These are phyloP conservation scores for Aspergillus tubingensis DNA, from an alignment of 2,329 filamentous ascomycete genomes.

Conservation along the genomic window DNA sequence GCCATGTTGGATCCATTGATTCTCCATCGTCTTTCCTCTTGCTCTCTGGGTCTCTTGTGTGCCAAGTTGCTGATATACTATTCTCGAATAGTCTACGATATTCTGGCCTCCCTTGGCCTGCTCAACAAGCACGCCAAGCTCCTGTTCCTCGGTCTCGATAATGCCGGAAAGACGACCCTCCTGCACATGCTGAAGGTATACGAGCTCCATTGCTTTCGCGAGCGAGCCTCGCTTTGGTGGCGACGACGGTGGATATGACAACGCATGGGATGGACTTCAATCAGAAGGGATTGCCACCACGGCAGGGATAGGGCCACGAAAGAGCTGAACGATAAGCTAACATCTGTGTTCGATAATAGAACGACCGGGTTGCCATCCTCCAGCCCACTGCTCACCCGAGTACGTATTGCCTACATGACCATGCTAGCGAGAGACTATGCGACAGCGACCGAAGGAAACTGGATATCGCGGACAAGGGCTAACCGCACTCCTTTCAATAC, in stretches of 20 bases:
- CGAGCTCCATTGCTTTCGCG: constrained; percentile 14
- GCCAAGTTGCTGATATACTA: constrained; percentile 4
- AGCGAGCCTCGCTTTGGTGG: neutral
- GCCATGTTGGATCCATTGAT: neutral
- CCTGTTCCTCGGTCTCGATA: constrained; percentile 88
- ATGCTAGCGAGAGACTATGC: neutral
- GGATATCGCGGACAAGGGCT: constrained; percentile 14
- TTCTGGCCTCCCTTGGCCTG: constrained; percentile 82
- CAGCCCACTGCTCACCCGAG: constrained; percentile 90
- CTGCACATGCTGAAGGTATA: constrained; percentile 92
- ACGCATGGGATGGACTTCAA: neutral
- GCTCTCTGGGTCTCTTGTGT: neutral
- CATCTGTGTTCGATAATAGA: constrained; percentile 53
- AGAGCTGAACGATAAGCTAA: constrained; percentile 3
- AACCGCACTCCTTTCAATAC: constrained; percentile 13
- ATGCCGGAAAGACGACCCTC: constrained; percentile 91
- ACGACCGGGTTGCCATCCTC: constrained; percentile 87
- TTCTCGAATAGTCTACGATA: constrained; percentile 71
- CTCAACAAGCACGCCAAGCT: constrained; percentile 97
- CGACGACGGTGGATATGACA: neutral
- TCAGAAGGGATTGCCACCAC: neutral
- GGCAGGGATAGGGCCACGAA: neutral
- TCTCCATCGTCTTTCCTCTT: neutral
- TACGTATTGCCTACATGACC: constrained; percentile 50
- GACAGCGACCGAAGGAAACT: neutral